These are phyloP conservation scores for Psidium friedrichsthalianum DNA, from an alignment of 345 rosid genomes.

Conservation along the genomic window DNA sequence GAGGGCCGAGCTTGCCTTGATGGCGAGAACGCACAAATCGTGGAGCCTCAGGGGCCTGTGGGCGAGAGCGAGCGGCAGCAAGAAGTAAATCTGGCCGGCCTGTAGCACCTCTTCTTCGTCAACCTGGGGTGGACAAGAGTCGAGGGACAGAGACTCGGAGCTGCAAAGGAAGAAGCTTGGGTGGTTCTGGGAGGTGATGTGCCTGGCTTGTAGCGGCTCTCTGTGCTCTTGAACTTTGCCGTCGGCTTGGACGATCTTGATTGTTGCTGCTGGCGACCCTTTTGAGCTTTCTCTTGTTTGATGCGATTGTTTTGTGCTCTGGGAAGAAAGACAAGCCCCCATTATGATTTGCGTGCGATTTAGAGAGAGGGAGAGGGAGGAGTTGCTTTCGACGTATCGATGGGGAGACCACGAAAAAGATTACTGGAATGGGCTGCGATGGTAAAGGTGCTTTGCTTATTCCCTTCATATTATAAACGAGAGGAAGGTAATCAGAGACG, in stretches of 20 bases:
- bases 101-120: conserved; percentile 23
- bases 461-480: background rate
- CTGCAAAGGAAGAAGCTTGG: conserved; percentile 22
- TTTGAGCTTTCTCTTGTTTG: background rate
- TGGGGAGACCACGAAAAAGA: background rate
- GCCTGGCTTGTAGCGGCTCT: conserved; percentile 6
- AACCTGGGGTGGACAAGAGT: conserved; percentile 9
- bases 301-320: background rate
- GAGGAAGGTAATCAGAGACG: background rate
- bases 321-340: background rate
- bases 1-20: conserved; percentile 17
- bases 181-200: conserved; percentile 5
- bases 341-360: background rate
- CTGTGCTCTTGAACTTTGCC: conserved; percentile 14
- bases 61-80: conserved; percentile 15
- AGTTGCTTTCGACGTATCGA: background rate
- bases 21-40: conserved; percentile 23
- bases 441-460: background rate
- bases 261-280: background rate
- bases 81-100: conserved; percentile 23
- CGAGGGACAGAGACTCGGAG: conserved; percentile 18
- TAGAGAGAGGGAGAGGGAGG: background rate
- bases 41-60: conserved; percentile 8
- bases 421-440: background rate
- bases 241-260: conserved; percentile 1